These are phyloP conservation scores for Atkinsonella texensis DNA, from an alignment of 2,329 filamentous ascomycete genomes.

Conservation along the genomic window DNA sequence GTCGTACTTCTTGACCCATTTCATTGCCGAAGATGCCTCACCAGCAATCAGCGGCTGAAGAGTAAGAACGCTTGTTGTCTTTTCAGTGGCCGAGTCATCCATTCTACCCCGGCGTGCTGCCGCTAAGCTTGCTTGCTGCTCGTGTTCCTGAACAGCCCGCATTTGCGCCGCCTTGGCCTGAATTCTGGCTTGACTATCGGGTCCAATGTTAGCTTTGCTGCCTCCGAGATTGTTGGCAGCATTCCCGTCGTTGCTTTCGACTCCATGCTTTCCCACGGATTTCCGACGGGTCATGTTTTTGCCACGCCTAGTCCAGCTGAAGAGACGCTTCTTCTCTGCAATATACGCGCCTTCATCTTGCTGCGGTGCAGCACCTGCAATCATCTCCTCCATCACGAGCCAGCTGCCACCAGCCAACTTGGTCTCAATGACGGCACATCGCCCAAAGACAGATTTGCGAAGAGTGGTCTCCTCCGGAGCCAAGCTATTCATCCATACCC, in stretches of 20 bases:
- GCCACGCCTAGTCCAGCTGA: conserved; percentile 69
- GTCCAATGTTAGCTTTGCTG: conserved; percentile 76
- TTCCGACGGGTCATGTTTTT: conserved; percentile 54
- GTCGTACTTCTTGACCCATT: conserved; percentile 94
- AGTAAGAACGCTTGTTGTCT: conserved; percentile 84
- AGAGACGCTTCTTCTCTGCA: conserved; percentile 89
- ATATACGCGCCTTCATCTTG: conserved; percentile 80
- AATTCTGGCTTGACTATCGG: conserved; percentile 86
- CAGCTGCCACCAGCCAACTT: conserved; percentile 69
- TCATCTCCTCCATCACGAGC: conserved; percentile 92
- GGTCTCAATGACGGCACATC: conserved; percentile 87
- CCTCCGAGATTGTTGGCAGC: conserved; percentile 26
- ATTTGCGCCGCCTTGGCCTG: conserved; percentile 81
- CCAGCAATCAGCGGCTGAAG: conserved; percentile 73
- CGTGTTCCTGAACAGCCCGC: conserved; percentile 56
- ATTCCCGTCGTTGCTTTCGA: conserved; percentile 34
- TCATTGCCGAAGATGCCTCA: conserved; percentile 87
- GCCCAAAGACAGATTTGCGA: conserved; percentile 85
- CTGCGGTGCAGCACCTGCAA: conserved; percentile 82
- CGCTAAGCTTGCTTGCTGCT: conserved; percentile 30
- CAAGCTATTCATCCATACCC: conserved; percentile 98
- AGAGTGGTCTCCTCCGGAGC: conserved; percentile 76
- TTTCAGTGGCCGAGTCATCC: conserved; percentile 48
- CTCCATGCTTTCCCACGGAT: conserved; percentile 51
- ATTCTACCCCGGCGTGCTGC: conserved; percentile 39